These are phyloP conservation scores for Flammula alnicola DNA, from an alignment of 1,284 basidiomycete species.

Conservation along the genomic window DNA sequence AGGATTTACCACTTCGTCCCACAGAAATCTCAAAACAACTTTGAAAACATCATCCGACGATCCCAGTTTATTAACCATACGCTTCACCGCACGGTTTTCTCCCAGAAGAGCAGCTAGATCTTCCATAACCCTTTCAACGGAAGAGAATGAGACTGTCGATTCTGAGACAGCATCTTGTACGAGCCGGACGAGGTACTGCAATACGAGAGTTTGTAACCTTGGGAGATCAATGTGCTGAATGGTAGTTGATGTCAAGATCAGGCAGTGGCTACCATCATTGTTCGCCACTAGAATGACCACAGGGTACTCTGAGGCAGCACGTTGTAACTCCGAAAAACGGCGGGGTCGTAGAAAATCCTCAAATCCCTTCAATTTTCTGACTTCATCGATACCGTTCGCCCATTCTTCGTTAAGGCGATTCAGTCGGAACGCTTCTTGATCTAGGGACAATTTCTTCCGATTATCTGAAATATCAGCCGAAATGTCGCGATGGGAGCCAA, in stretches of 20 bases:
- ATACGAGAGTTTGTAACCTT: not conserved
- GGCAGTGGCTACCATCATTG: constrained; percentile 6
- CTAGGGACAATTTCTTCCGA: constrained; percentile 7
- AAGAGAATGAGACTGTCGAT: too few relatives aligned
- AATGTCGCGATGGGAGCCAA: constrained; percentile 10
- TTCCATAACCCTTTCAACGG: too few relatives aligned
- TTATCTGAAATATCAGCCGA: constrained; percentile 3
- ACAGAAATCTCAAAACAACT: too few relatives aligned
- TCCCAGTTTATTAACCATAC: too few relatives aligned
- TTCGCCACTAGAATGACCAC: constrained; percentile 9
- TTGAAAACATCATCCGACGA: too few relatives aligned
- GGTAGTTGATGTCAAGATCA: constrained; percentile 9
- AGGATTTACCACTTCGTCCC: constrained; percentile 2
- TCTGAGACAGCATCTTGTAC: too few relatives aligned
- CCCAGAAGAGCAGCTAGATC: too few relatives aligned
- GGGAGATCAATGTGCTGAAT: constrained; percentile 11
- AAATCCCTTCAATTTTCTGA: constrained; percentile 8
- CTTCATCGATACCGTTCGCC: constrained; percentile 6
- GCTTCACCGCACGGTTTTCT: too few relatives aligned
- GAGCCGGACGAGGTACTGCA: too few relatives aligned
- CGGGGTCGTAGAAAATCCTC: constrained; percentile 12
- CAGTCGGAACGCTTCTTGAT: constrained; percentile 7
- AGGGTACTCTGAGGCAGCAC: constrained; percentile 6
- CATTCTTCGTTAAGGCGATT: constrained; percentile 20
- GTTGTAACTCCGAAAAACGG: constrained; percentile 1